Evolutionary conservation across 139 green algal species (phyloP).

Genomic region (Coccomyxa sp.): DNA sequence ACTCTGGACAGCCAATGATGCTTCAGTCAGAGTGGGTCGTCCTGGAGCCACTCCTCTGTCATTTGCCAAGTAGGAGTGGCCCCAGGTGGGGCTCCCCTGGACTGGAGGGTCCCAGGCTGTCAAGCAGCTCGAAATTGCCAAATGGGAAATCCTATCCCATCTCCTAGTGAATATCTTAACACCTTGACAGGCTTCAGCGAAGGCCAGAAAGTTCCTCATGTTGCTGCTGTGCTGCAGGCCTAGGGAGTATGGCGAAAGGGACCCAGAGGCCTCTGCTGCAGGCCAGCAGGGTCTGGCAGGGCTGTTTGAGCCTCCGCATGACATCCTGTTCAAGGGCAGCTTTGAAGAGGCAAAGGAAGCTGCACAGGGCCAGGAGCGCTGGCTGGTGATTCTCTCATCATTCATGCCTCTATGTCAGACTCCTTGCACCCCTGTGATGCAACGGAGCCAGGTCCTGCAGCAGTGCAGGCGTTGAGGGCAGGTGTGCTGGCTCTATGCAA

Average conservation of each 20-base stretch:
- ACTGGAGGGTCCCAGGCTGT: too few relatives aligned
- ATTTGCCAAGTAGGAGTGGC: too few relatives aligned
- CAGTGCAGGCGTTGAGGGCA: background rate
- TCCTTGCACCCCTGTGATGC: background rate
- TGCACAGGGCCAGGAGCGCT: constrained; percentile 16
- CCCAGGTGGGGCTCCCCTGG: too few relatives aligned
- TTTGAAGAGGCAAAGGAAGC: constrained; percentile 51
- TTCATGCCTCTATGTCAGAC: constrained; percentile 7
- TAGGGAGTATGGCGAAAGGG: background rate
- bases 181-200: too few relatives aligned
- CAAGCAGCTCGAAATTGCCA: too few relatives aligned
- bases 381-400: constrained; percentile 36
- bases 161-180: too few relatives aligned
- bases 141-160: too few relatives aligned
- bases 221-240: too few relatives aligned
- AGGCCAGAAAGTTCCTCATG: too few relatives aligned
- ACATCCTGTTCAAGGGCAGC: constrained; percentile 53
- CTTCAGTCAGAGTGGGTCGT: too few relatives aligned
- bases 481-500: constrained; percentile 4
- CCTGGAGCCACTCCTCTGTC: too few relatives aligned
- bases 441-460: background rate
- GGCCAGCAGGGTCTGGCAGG: constrained; percentile 31
- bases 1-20: too few relatives aligned
- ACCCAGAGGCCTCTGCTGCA: background rate
- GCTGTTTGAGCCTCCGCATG: constrained; percentile 63